phyloP scores from a whole-genome alignment of 345 rosid genomes.

The Pelargonium nanum region DNA sequence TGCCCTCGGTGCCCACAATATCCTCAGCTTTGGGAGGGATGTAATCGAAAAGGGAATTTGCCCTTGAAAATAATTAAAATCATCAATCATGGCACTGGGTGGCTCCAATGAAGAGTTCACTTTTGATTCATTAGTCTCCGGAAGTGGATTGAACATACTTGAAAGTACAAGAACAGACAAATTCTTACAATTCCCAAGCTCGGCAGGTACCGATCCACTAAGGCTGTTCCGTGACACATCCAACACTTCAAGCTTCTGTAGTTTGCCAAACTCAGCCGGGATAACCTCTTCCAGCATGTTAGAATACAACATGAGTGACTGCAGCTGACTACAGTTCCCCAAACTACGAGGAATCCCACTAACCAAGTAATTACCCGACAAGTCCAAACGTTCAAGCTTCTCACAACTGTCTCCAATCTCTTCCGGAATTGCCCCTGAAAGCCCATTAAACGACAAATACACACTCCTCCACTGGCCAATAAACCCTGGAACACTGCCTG shows the following conservation, averaged over 20 bases:
- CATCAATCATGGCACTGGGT: conserved; percentile 36
- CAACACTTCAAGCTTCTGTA: conserved; percentile 66
- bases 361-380: conserved; percentile 63
- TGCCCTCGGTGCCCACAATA: conserved; percentile 85
- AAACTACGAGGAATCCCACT: conserved; percentile 60
- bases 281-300: conserved; percentile 71
- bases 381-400: conserved; percentile 77
- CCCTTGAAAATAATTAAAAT: conserved; percentile 72
- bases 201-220: conserved; percentile 59
- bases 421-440: conserved; percentile 48
- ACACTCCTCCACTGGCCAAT: conserved; percentile 53
- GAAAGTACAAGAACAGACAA: conserved; percentile 75
- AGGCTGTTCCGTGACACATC: conserved; percentile 81
- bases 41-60: conserved; percentile 48
- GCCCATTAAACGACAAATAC: conserved; percentile 47
- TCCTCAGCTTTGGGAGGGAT: conserved; percentile 54
- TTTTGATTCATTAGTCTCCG: conserved; percentile 25
- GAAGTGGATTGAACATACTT: conserved; percentile 36
- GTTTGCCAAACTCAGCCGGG: conserved; percentile 57
- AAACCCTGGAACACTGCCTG: conserved; percentile 64
- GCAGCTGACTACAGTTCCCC: conserved; percentile 50
- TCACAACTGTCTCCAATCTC: conserved; percentile 54
- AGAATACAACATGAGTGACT: conserved; percentile 53
- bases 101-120: conserved; percentile 27
- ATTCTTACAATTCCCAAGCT: conserved; percentile 61